Percentiles rank a stretch among this genome's conserved stretches.
Evolutionary conservation across 2,329 filamentous ascomycete species (phyloP).

Genomic region (Cadophora sp.): DNA sequence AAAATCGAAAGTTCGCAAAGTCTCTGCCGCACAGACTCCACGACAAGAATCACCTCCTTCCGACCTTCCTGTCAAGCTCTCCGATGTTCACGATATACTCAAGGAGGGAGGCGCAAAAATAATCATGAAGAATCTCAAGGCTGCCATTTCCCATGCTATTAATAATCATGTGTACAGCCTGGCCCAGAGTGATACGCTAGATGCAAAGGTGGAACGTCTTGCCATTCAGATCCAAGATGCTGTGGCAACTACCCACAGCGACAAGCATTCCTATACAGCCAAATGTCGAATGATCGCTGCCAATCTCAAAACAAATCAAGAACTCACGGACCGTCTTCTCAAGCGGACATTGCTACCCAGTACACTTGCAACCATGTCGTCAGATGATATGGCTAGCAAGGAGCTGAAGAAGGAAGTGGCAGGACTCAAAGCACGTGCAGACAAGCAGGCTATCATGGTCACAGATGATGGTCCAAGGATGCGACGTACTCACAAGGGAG

Average conservation of each 20-base stretch:
- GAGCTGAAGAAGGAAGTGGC: conserved; percentile 82
- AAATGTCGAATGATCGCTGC: conserved; percentile 80
- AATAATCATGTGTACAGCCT: conserved; percentile 70
- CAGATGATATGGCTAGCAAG: conserved; percentile 89
- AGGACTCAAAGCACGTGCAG: conserved; percentile 76
- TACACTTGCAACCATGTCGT: conserved; percentile 85
- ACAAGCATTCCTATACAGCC: conserved; percentile 58
- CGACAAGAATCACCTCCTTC: conserved; percentile 42
- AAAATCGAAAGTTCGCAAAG: conserved; percentile 58
- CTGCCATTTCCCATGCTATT: conserved; percentile 69
- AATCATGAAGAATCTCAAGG: conserved; percentile 72
- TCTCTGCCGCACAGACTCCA: conserved; percentile 56
- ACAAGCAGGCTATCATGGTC: conserved; percentile 85
- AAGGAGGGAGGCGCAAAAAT: conserved; percentile 75
- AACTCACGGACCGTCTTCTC: conserved; percentile 79
- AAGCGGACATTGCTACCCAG: conserved; percentile 73
- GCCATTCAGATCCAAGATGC: conserved; percentile 83
- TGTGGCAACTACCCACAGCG: conserved; percentile 62
- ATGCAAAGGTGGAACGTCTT: conserved; percentile 70
- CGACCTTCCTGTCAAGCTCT: conserved; percentile 58
- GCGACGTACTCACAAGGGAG: conserved; percentile 91
- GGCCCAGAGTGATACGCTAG: conserved; percentile 66
- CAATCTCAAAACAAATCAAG: conserved; percentile 88
- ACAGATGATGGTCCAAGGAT: conserved; percentile 78
- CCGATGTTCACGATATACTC: conserved; percentile 60